phyloP scores from a whole-genome alignment of 106 monocot species.

The Allium cepa region DNA sequence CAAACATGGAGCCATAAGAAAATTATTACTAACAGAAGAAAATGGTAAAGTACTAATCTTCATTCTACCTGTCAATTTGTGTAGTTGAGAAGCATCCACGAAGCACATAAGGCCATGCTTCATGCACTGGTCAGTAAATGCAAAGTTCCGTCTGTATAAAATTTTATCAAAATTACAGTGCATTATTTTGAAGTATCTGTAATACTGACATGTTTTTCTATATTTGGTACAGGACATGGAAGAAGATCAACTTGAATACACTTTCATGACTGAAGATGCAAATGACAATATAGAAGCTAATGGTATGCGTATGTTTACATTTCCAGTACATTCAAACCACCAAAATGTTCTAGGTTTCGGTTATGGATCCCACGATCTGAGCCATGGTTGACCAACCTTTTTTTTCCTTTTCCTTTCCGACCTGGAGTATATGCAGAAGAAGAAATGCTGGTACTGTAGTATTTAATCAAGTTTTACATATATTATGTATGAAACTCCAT shows the following conservation, averaged over 20 bases:
- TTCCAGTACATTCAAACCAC: conserved; percentile 61
- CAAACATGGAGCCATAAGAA: background rate
- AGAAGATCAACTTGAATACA: conserved; percentile 35
- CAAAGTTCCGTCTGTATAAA: background rate
- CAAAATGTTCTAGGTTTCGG: conserved; percentile 62
- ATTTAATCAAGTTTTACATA: too few species aligned
- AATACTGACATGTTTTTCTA: background rate
- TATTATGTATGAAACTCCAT: too few species aligned
- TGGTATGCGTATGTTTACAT: conserved; percentile 36
- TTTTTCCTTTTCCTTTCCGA: background rate
- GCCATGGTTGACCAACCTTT: conserved; percentile 33
- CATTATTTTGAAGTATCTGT: background rate
- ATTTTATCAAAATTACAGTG: background rate
- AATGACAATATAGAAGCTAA: conserved; percentile 21
- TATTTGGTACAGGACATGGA: conserved; percentile 17
- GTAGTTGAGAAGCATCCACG: conserved; percentile 59
- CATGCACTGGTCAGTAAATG: conserved; percentile 32
- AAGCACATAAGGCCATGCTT: conserved; percentile 34
- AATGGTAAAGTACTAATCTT: background rate
- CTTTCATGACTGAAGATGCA: conserved; percentile 25
- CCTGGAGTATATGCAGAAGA: too few species aligned
- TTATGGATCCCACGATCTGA: conserved; percentile 54
- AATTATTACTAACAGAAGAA: background rate
- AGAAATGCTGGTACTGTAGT: too few species aligned
- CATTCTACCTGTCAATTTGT: background rate